phyloP scores from a whole-genome alignment of 2,329 filamentous ascomycete genomes.

The Trichoderma arundinaceum region DNA sequence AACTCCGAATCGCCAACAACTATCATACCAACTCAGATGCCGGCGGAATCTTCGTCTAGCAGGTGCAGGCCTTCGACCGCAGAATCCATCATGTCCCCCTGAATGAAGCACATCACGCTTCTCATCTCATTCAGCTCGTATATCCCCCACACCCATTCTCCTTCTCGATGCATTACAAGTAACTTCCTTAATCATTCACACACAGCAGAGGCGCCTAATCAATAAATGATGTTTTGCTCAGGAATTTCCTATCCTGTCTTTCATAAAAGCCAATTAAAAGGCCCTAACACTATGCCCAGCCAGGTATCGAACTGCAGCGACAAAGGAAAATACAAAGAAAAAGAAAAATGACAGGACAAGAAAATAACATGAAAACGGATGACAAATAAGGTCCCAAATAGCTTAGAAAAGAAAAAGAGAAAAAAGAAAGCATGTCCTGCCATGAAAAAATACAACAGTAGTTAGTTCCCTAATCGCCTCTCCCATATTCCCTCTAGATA shows the following conservation, averaged over 20 bases:
- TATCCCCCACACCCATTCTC: no score
- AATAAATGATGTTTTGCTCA: conserved; percentile 16
- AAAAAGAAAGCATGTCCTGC: background rate
- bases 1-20: no score
- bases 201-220: background rate
- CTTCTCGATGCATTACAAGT: no score
- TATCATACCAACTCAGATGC: no score
- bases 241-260: conserved; percentile 14
- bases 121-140: no score
- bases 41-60: no score
- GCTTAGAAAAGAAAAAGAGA: background rate
- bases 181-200: background rate
- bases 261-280: conserved; percentile 12
- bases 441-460: conserved; percentile 17
- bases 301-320: conserved; percentile 27
- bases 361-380: background rate
- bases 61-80: no score
- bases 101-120: no score
- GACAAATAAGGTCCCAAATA: background rate
- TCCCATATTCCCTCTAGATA: conserved; percentile 21
- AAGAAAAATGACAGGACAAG: background rate
- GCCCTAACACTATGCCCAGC: conserved; percentile 25
- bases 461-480: conserved; percentile 13
- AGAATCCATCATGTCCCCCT: no score
- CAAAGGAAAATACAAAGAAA: conserved; percentile 13